phyloP scores from a whole-genome alignment of 306 rosid species.

The Vicia faba region DNA sequence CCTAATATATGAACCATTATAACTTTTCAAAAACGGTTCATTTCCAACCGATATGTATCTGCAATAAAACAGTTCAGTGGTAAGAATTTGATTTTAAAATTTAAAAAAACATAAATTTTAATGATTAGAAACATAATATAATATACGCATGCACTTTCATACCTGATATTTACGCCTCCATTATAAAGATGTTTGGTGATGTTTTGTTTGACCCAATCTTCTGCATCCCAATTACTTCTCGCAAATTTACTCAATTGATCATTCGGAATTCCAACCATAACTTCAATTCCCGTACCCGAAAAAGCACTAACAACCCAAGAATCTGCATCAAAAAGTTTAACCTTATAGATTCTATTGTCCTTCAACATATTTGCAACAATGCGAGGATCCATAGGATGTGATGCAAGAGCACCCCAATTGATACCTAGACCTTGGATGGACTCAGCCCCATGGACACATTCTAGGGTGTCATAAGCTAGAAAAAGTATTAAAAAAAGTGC shows the following conservation, averaged over 20 bases:
- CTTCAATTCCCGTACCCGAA: constrained; percentile 57
- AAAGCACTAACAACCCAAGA: constrained; percentile 51
- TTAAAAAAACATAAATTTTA: no score
- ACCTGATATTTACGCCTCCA: constrained; percentile 62
- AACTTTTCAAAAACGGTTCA: constrained; percentile 72
- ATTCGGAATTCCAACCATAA: constrained; percentile 79
- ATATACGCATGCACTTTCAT: not conserved
- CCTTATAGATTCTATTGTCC: constrained; percentile 74
- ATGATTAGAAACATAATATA: no score
- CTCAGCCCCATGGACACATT: constrained; percentile 20
- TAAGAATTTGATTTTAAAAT: no score
- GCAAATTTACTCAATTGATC: constrained; percentile 52
- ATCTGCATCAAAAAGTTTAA: constrained; percentile 80
- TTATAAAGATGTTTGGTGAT: constrained; percentile 47
- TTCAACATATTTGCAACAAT: constrained; percentile 62
- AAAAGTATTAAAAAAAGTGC: constrained; percentile 22
- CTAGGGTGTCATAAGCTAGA: constrained; percentile 28
- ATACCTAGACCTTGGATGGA: constrained; percentile 49
- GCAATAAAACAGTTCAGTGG: not conserved
- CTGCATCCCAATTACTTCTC: constrained; percentile 21
- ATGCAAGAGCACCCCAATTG: constrained; percentile 73
- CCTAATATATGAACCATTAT: constrained; percentile 43
- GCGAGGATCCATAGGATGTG: constrained; percentile 52
- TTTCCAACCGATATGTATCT: constrained; percentile 82
- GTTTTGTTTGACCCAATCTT: constrained; percentile 69